These are phyloP conservation scores for Neofusicoccum ribis DNA, from an alignment of 2,329 filamentous ascomycete species.

Conservation along the genomic window DNA sequence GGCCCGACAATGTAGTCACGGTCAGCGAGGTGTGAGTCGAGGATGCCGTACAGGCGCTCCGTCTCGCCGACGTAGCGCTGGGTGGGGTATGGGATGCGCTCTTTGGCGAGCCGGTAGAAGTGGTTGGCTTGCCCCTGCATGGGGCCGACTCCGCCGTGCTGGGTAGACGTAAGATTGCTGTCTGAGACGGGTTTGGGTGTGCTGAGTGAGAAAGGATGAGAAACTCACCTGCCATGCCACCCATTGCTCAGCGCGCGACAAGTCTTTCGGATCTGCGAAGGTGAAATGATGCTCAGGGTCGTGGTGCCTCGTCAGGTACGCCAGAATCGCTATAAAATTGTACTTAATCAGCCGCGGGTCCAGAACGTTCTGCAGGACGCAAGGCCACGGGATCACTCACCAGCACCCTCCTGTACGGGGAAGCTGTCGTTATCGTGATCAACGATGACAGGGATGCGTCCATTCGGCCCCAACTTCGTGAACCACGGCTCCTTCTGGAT, in stretches of 20 bases:
- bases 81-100: slow-evolving; percentile 46
- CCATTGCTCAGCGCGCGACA: slow-evolving; percentile 59
- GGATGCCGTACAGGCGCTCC: slow-evolving; percentile 47
- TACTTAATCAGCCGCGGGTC: neutral
- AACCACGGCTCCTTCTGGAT: slow-evolving; percentile 70
- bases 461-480: slow-evolving; percentile 63
- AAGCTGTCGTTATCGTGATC: slow-evolving; percentile 65
- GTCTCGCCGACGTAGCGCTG: slow-evolving; percentile 50
- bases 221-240: slow-evolving; percentile 55
- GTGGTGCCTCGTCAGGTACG: slow-evolving; percentile 48
- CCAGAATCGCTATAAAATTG: slow-evolving; percentile 34
- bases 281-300: slow-evolving; percentile 49
- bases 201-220: neutral
- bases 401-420: slow-evolving; percentile 48
- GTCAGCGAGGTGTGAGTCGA: slow-evolving; percentile 41
- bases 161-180: neutral
- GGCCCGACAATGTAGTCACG: slow-evolving; percentile 48
- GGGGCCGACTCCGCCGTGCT: slow-evolving; percentile 28
- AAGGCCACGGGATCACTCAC: slow-evolving; percentile 22
- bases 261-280: slow-evolving; percentile 49
- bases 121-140: slow-evolving; percentile 43
- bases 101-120: slow-evolving; percentile 44
- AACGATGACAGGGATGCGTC: slow-evolving; percentile 64
- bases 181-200: neutral
- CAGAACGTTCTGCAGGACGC: neutral